These are phyloP conservation scores for Aethionema arabicum DNA, from an alignment of 345 rosid species.

Conservation along the genomic window DNA sequence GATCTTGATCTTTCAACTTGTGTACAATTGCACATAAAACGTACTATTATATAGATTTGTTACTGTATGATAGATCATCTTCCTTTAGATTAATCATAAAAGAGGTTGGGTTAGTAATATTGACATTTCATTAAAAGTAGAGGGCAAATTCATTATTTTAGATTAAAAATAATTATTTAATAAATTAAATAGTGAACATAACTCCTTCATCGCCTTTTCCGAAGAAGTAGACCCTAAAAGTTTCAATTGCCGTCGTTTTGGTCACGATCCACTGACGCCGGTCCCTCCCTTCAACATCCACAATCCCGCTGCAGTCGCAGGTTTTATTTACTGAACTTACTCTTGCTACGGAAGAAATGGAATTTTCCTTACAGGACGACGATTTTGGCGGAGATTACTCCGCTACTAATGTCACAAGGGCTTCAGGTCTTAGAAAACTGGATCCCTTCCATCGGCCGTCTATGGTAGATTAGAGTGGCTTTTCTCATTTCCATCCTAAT, in stretches of 20 bases:
- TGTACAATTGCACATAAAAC: too few species aligned
- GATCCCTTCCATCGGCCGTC: neutral
- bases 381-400: slow-evolving; percentile 86
- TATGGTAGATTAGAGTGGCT: slow-evolving; percentile 1
- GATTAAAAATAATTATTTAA: too few species aligned
- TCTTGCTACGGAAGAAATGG: slow-evolving; percentile 18
- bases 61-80: too few species aligned
- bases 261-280: slow-evolving; percentile 2
- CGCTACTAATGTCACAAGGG: slow-evolving; percentile 43
- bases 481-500: slow-evolving; percentile 3
- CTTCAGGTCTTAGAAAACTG: slow-evolving; percentile 46
- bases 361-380: slow-evolving; percentile 58
- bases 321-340: neutral
- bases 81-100: too few species aligned
- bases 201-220: too few species aligned
- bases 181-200: too few species aligned
- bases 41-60: too few species aligned
- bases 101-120: too few species aligned
- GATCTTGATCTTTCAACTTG: too few species aligned
- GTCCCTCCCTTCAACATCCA: slow-evolving; percentile 9
- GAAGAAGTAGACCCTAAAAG: slow-evolving; percentile 28
- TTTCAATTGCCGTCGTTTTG: slow-evolving; percentile 22
- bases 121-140: too few species aligned
- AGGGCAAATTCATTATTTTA: too few species aligned
- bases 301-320: neutral